These are phyloP conservation scores for Coemansia sp. DNA, from an alignment of 192 early-diverging fungal species.

Conservation along the genomic window DNA sequence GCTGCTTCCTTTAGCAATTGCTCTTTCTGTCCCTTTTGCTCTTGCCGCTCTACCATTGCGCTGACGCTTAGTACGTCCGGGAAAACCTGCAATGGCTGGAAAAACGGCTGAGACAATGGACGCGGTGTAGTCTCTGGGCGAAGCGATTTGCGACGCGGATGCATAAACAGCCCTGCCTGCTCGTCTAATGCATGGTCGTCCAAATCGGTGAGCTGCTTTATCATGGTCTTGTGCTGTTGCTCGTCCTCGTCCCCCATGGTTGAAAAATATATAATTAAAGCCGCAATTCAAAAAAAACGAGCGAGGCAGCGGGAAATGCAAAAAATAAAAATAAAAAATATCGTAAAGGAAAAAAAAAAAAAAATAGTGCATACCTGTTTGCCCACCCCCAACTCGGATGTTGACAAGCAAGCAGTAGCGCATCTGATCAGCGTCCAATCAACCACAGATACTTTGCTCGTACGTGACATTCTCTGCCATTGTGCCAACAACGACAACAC, in stretches of 20 bases:
- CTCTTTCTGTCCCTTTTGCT: conserved; percentile 32
- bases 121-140: conserved; percentile 46
- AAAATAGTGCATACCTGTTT: background rate
- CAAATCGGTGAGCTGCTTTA: conserved; percentile 61
- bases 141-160: conserved; percentile 51
- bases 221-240: conserved; percentile 58
- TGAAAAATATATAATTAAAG: background rate
- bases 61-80: conserved; percentile 56
- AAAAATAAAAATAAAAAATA: too few relatives aligned
- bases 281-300: too few relatives aligned
- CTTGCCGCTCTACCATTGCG: conserved; percentile 58
- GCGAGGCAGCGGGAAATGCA: too few relatives aligned
- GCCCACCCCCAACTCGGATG: background rate
- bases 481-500: too few relatives aligned
- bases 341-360: background rate
- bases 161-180: conserved; percentile 58
- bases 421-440: background rate
- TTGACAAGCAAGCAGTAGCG: background rate
- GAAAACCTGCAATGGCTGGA: conserved; percentile 58
- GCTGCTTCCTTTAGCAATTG: conserved; percentile 5
- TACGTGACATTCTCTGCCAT: background rate
- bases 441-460: background rate
- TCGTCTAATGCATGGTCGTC: conserved; percentile 60
- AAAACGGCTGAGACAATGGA: conserved; percentile 56
- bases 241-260: conserved; percentile 40